phyloP scores from a whole-genome alignment of 2,329 filamentous ascomycete genomes.

The Dryadomyces quercus-mongolicae region DNA sequence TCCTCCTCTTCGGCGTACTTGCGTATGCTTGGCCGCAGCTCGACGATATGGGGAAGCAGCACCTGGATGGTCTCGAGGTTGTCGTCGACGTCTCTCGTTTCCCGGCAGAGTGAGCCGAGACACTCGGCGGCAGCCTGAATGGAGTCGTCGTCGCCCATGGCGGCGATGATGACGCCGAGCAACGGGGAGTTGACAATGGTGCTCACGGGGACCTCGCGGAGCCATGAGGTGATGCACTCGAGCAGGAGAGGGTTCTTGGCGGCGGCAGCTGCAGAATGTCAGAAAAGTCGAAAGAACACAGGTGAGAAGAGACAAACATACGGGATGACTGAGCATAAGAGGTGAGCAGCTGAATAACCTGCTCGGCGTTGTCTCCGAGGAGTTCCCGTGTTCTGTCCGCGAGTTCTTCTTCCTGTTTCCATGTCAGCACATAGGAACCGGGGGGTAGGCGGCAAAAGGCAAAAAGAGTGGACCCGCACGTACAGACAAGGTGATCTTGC shows the following conservation, averaged over 20 bases:
- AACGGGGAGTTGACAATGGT: conserved; percentile 79
- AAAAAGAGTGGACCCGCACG: conserved; percentile 30
- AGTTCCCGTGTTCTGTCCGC: conserved; percentile 74
- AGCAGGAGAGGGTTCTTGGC: conserved; percentile 81
- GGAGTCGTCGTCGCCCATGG: conserved; percentile 61
- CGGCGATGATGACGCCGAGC: conserved; percentile 67
- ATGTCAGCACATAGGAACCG: not conserved
- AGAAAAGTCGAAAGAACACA: not conserved
- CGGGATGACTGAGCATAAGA: conserved; percentile 87
- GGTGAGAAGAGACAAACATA: conserved; percentile 31
- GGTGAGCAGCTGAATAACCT: conserved; percentile 77
- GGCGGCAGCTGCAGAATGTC: conserved; percentile 27
- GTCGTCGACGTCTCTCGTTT: conserved; percentile 90
- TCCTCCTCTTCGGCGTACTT: conserved; percentile 72
- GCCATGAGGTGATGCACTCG: conserved; percentile 94
- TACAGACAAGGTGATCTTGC: conserved; percentile 99
- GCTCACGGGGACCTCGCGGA: conserved; percentile 77
- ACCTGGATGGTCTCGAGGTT: conserved; percentile 69
- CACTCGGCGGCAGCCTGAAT: conserved; percentile 87
- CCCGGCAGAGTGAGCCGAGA: conserved; percentile 78
- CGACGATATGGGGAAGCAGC: conserved; percentile 70
- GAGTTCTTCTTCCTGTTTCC: conserved; percentile 82
- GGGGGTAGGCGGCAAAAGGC: not conserved
- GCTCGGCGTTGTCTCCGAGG: conserved; percentile 76
- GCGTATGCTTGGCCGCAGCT: conserved; percentile 63